Evolutionary conservation across 176 grass and related monocot genomes (phyloP).

Genomic region (Luzula sylvatica): DNA sequence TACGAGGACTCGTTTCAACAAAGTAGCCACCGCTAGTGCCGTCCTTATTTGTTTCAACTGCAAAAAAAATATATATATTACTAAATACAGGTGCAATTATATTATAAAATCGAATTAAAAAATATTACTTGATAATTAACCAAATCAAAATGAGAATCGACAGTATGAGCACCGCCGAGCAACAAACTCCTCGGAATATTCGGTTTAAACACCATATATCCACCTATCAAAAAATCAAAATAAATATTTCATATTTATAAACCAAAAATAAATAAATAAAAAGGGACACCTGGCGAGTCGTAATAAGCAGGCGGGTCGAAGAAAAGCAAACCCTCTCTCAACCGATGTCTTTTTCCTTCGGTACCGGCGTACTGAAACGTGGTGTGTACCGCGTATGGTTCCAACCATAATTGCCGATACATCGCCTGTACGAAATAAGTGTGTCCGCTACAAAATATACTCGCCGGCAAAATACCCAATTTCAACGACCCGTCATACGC

Average conservation of each 20-base stretch:
- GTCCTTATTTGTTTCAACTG: conserved; percentile 93
- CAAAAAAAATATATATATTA: conserved; percentile 23
- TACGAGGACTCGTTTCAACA: conserved; percentile 73
- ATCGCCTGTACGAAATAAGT: conserved; percentile 93
- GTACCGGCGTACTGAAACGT: conserved; percentile 97
- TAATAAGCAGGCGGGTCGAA: conserved; percentile 74
- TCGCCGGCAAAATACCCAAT: conserved; percentile 84
- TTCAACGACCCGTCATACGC: conserved; percentile 85
- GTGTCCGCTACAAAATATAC: conserved; percentile 98
- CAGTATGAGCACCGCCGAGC: conserved; percentile 61
- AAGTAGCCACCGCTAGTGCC: conserved; percentile 69
- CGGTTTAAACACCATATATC: conserved; percentile 84
- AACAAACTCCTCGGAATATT: conserved; percentile 75
- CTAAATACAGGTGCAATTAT: neutral
- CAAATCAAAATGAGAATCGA: conserved; percentile 76
- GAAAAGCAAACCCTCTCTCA: conserved; percentile 90
- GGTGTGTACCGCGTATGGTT: conserved; percentile 96
- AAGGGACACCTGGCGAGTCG: conserved; percentile 52
- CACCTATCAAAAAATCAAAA: conserved; percentile 45
- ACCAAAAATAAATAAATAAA: conserved; percentile 18
- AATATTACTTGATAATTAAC: conserved; percentile 79
- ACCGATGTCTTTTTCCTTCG: conserved; percentile 91
- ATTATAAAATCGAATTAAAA: neutral
- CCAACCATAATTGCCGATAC: conserved; percentile 68
- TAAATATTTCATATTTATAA: neutral